Evolutionary conservation across 129 eudicot genomes (phyloP).

Genomic region (Helianthus tuberosus): DNA sequence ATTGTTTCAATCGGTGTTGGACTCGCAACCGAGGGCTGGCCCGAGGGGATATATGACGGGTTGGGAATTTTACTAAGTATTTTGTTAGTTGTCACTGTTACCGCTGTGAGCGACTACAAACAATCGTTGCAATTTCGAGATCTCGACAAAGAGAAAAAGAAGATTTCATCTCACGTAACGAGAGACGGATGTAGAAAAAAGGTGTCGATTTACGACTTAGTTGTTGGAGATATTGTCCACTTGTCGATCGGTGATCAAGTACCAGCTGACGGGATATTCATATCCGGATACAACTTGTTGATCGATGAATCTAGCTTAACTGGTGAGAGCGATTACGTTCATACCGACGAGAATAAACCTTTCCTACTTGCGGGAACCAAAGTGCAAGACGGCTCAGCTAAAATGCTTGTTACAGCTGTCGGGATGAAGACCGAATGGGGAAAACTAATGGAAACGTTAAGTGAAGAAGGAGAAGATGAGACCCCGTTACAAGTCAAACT

Average conservation of each 20-base stretch:
- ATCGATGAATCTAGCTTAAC: constrained; percentile 84
- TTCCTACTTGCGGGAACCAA: constrained; percentile 83
- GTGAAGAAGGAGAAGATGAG: constrained; percentile 82
- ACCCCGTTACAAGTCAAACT: constrained; percentile 84
- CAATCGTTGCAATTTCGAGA: constrained; percentile 79
- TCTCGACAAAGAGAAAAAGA: constrained; percentile 83
- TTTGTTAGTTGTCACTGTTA: constrained; percentile 68
- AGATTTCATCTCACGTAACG: constrained; percentile 66
- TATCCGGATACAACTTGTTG: constrained; percentile 66
- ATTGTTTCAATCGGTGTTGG: constrained; percentile 87
- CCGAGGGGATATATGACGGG: constrained; percentile 78
- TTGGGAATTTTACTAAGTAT: constrained; percentile 71
- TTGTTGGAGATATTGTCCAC: constrained; percentile 86
- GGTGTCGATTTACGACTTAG: constrained; percentile 72
- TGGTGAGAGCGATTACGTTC: constrained; percentile 78
- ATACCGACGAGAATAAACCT: constrained; percentile 54
- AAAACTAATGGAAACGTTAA: constrained; percentile 71
- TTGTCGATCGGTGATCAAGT: constrained; percentile 78
- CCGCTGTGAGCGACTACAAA: constrained; percentile 82
- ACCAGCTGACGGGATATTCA: constrained; percentile 87
- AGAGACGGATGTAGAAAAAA: constrained; percentile 64
- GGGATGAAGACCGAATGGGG: constrained; percentile 99
- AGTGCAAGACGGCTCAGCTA: constrained; percentile 89
- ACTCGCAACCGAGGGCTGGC: constrained; percentile 80
- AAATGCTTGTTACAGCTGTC: constrained; percentile 86